Evolutionary conservation across 306 rosid species (phyloP).

Genomic region (Vigna radiata): DNA sequence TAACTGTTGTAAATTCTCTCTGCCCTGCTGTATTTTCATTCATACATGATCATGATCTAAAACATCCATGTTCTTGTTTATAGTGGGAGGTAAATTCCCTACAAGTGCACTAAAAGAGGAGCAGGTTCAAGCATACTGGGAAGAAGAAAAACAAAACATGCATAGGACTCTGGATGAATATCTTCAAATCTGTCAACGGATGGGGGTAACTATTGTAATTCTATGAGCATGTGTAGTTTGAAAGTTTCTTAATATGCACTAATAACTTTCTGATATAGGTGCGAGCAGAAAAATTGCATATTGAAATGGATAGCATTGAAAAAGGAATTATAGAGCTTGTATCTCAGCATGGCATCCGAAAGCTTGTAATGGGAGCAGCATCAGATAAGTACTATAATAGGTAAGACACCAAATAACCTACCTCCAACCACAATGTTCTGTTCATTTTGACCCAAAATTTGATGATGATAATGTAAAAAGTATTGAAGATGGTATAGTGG

Average conservation of each 20-base stretch:
- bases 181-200: constrained; percentile 58
- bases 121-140: constrained; percentile 69
- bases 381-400: constrained; percentile 67
- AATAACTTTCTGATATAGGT: constrained; percentile 59
- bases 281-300: constrained; percentile 61
- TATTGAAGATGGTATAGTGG: constrained; percentile 15
- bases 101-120: constrained; percentile 63
- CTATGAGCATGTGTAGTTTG: constrained; percentile 9
- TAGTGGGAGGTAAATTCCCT: constrained; percentile 83
- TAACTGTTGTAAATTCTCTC: constrained; percentile 25
- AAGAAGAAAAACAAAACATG: constrained; percentile 71
- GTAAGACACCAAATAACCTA: constrained; percentile 53
- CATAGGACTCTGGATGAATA: constrained; percentile 67
- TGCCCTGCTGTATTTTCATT: constrained; percentile 13
- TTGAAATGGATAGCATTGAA: constrained; percentile 72
- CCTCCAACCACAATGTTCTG: constrained; percentile 9
- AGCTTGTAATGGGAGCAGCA: constrained; percentile 95
- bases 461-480: neutral
- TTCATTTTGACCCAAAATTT: constrained; percentile 4
- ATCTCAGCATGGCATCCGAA: constrained; percentile 56
- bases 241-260: constrained; percentile 16
- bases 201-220: constrained; percentile 63
- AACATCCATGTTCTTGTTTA: constrained; percentile 29
- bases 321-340: constrained; percentile 78
- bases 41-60: constrained; percentile 11